Base-by-base conservation (phyloP, 306 rosid genomes). In the Betula pendula region DNA sequence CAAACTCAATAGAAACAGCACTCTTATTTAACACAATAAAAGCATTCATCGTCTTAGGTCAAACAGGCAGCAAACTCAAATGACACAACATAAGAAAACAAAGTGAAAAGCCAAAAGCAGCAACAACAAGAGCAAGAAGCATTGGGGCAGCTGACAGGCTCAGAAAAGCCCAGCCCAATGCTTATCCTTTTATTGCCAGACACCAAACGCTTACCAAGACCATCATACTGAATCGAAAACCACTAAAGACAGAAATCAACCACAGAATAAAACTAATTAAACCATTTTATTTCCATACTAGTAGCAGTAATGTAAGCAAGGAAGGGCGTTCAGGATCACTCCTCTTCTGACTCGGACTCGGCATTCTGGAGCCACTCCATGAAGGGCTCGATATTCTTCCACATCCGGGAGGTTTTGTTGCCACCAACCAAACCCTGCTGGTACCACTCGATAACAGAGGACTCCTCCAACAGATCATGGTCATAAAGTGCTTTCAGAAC, bases 321-420 rank as follows among this genome's bases (percentile, higher is more conserved):
- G 45, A 8, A 7, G 12, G 45, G 38, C 27, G 2, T 65, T 65
- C 48, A 33, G 45, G 73, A 19, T 87, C 82, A 89, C 68, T 87
- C 91, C 35, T 89, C 87, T 16, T 89, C 93, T 0, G 94, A 16
- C 35, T 89, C 94, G 0, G 94, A 89, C 83, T 89, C 94, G 0
- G 94, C 94, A 35, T 77, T 89, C 81, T 87, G 87, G 33, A 89
- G 91, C 94, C 94, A 89, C 33, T 85, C 90, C 0, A 89, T 84
- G 75, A 89, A 87, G 2, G 94, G 94, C 67, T 78, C 82, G 22
- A 82, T 45, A 7, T 60, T 75, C 73, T 85, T 89, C 90, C 91
- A 89, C 8, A 87, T 71, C 10, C 20, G 86, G 9, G 87, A 79
- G 60, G 74, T 66, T 17, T 84, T 80, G 19, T 72, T 84, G 38